These are phyloP conservation scores for Phytophthora tentaculata DNA, from an alignment of 352 stramenopile genomes.

Conservation along the genomic window DNA sequence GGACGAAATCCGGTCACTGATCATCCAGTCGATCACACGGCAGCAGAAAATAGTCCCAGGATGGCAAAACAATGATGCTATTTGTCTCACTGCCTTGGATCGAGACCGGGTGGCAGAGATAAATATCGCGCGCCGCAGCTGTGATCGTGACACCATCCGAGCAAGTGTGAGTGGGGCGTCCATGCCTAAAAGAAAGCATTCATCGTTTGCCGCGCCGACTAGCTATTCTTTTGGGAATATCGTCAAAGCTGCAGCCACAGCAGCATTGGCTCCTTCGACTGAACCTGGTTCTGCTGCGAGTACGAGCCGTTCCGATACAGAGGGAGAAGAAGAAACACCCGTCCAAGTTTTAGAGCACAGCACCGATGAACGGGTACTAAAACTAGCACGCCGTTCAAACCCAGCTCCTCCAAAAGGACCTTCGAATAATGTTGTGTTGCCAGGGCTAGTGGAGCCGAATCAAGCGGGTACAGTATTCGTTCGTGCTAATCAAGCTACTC, in stretches of 20 bases:
- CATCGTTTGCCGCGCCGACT: constrained; percentile 13
- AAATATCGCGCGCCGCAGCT: constrained; percentile 16
- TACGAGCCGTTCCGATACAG: constrained; percentile 1
- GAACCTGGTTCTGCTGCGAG: constrained; percentile 10
- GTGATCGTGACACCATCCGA: constrained; percentile 26
- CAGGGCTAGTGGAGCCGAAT: constrained; percentile 8
- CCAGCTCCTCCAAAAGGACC: not conserved
- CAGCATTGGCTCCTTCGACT: not conserved
- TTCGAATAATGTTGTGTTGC: not conserved
- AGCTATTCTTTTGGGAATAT: not conserved
- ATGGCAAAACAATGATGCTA: constrained; percentile 77
- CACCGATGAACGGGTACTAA: constrained; percentile 1
- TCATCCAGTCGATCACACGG: constrained; percentile 78
- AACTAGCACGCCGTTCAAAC: not conserved
- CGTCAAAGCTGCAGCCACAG: constrained; percentile 1
- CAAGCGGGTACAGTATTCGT: not conserved
- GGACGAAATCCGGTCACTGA: constrained; percentile 70
- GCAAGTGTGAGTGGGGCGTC: constrained; percentile 26
- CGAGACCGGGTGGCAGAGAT: constrained; percentile 46
- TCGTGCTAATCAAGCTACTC: not conserved
- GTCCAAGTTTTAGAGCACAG: constrained; percentile 14
- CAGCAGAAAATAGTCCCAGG: constrained; percentile 75
- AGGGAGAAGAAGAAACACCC: constrained; percentile 15
- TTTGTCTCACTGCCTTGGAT: constrained; percentile 61
- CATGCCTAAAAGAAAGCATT: constrained; percentile 24